Evolutionary conservation across 2,329 filamentous ascomycete genomes (phyloP).

Genomic region (Nemania abortiva): DNA sequence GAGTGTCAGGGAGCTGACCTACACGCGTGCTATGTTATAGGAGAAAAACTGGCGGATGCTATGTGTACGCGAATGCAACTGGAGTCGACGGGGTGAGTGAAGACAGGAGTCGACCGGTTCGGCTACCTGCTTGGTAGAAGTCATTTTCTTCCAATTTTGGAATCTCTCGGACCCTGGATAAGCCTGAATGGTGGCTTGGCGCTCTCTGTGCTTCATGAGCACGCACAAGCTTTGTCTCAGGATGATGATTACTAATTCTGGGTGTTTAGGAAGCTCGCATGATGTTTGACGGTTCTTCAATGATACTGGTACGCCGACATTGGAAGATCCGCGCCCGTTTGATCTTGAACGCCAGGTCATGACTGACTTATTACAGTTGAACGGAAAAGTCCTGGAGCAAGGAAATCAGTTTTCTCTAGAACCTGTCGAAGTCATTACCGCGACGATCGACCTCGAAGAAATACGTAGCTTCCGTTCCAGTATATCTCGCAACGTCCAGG

Average conservation of each 20-base stretch:
- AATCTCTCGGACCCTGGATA: no score
- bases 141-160: no score
- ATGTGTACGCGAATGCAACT: slow-evolving; percentile 37
- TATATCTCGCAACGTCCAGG: slow-evolving; percentile 33
- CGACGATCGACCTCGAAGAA: slow-evolving; percentile 35
- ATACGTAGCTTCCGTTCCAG: slow-evolving; percentile 28
- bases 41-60: slow-evolving; percentile 36
- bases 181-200: no score
- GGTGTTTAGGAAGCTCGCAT: slow-evolving; percentile 37
- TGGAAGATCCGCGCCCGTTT: no score
- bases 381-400: slow-evolving; percentile 34
- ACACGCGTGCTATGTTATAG: not conserved
- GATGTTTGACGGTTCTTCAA: slow-evolving; percentile 36
- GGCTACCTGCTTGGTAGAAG: no score
- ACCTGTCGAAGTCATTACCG: slow-evolving; percentile 35
- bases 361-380: slow-evolving; percentile 19
- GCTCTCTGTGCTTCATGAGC: no score
- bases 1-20: slow-evolving; percentile 4
- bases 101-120: no score
- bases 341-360: not conserved
- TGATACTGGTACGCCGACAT: slow-evolving; percentile 22
- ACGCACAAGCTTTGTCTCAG: no score
- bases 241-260: no score
- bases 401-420: slow-evolving; percentile 35
- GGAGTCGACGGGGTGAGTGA: slow-evolving; percentile 36